A percentile compares a stretch with the other conserved stretches of the same genome.
These are phyloP conservation scores for Isatis tinctoria DNA, from an alignment of 345 rosid species.

Conservation along the genomic window DNA sequence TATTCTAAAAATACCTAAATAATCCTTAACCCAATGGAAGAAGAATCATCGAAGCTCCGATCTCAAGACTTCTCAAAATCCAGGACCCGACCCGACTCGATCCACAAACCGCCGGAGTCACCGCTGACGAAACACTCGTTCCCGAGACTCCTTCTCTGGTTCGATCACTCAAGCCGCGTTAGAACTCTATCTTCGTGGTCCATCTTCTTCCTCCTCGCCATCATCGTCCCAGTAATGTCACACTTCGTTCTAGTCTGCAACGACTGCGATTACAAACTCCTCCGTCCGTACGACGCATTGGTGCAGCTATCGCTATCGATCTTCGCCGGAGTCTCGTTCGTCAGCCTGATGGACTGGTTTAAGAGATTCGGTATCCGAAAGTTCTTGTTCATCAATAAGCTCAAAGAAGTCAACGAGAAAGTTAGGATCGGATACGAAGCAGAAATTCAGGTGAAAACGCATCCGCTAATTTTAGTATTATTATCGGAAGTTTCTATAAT, in stretches of 20 bases:
- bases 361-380: constrained; percentile 53
- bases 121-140: not conserved
- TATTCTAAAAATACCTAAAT: not conserved
- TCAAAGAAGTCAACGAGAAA: constrained; percentile 44
- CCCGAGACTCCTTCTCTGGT: constrained; percentile 18
- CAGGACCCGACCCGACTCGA: constrained; percentile 2
- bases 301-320: constrained; percentile 68
- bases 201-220: constrained; percentile 52
- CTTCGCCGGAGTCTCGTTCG: constrained; percentile 60
- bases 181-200: constrained; percentile 56
- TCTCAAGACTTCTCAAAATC: no score
- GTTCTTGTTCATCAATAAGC: constrained; percentile 69
- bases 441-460: constrained; percentile 49
- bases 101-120: constrained; percentile 2
- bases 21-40: not conserved
- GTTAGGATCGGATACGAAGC: constrained; percentile 53
- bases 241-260: constrained; percentile 59
- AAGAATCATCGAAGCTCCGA: not conserved
- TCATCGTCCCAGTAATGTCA: constrained; percentile 57
- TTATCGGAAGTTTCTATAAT: no score
- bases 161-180: constrained; percentile 61
- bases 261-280: constrained; percentile 52
- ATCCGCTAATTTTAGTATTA: no score
- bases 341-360: constrained; percentile 56
- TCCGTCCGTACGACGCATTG: constrained; percentile 60